Evolutionary conservation across 2,329 filamentous ascomycete genomes (phyloP).

Genomic region (Trichocomaceae sp.): DNA sequence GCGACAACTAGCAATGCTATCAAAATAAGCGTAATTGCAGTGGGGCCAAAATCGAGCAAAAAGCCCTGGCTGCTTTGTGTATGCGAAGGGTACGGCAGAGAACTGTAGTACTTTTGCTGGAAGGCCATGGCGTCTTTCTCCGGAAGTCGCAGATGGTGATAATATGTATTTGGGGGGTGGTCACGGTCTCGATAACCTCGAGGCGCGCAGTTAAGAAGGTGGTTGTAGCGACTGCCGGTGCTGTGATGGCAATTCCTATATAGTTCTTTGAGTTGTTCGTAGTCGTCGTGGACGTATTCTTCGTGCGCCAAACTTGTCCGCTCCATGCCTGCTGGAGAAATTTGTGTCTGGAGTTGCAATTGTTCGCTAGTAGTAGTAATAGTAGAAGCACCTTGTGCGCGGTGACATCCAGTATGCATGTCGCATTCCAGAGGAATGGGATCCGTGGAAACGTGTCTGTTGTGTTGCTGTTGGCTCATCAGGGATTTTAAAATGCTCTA

Average conservation of each 20-base stretch:
- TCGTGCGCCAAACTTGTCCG: background rate
- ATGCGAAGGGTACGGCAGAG: background rate
- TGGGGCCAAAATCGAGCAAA: background rate
- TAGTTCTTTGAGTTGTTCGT: slow-evolving; percentile 7
- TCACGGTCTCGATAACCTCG: background rate
- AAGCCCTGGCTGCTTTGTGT: background rate
- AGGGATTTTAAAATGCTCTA: background rate
- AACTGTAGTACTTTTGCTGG: background rate
- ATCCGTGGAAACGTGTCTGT: background rate
- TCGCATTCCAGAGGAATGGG: slow-evolving; percentile 3
- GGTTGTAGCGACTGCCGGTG: slow-evolving; percentile 6
- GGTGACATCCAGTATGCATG: slow-evolving; percentile 1
- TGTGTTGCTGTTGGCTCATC: background rate
- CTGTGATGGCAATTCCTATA: slow-evolving; percentile 13
- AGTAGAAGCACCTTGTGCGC: background rate
- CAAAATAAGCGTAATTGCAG: slow-evolving; percentile 1
- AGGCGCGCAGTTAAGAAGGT: slow-evolving; percentile 9
- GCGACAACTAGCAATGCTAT: slow-evolving; percentile 6
- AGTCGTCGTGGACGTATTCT: background rate
- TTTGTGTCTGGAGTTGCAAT: background rate
- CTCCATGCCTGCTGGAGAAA: background rate
- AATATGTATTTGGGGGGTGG: background rate
- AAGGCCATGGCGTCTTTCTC: background rate
- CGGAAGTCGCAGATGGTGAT: background rate
- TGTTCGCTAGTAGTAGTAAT: background rate